Base-by-base conservation (phyloP, 2,329 filamentous ascomycete species). In the Ophioceras dolichostomum region DNA sequence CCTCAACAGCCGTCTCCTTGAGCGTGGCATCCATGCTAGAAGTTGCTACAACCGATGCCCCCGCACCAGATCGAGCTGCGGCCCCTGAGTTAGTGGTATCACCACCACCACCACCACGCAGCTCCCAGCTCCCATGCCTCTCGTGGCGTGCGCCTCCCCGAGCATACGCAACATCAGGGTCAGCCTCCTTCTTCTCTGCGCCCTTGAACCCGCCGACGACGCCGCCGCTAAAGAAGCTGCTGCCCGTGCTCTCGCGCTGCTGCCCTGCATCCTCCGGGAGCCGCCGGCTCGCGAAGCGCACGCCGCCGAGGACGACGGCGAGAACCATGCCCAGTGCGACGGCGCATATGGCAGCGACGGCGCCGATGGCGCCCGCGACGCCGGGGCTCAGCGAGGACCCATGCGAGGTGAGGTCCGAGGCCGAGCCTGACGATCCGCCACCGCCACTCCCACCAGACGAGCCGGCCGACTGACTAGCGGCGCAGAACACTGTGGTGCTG, bases 61-160 rank as follows among this genome's bases (percentile, higher is more conserved):
- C n/a, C n/a, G n/a, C n/a, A n/a, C n/a, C n/a, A n/a, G n/a, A n/a
- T n/a, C n/a, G n/a, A n/a, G n/a, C n/a, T n/a, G n/a, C n/a, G n/a
- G n/a, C n/a, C n/a, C n/a, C n/a, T n/a, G n/a, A n/a, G n/a, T n/a
- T n/a, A n/a, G n/a, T n/a, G n/a, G n/a, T n/a, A n/a, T 38, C 50
- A 19, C 32, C 42, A 13, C 43, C 43, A 3, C 32, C 32, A 13
- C 49, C 51, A 18, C 47, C 45, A 2, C 49, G 45, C 36, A 71
- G 49, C 44, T 71, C 67, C 67, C 67, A 70, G 47, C 67, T 69
- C 2, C 65, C 67, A 12, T 63, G 48, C 6, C 67, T 59, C 44
- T 65, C 65, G 24, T 68, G 63, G 4, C 55, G 53, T 4, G 45
- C 50, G 1, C 17, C 24, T 6, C 49, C 49, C 31, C 52, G 55